These are phyloP conservation scores for Platismatia glauca DNA, from an alignment of 495 filamentous ascomycete genomes.

Conservation along the genomic window DNA sequence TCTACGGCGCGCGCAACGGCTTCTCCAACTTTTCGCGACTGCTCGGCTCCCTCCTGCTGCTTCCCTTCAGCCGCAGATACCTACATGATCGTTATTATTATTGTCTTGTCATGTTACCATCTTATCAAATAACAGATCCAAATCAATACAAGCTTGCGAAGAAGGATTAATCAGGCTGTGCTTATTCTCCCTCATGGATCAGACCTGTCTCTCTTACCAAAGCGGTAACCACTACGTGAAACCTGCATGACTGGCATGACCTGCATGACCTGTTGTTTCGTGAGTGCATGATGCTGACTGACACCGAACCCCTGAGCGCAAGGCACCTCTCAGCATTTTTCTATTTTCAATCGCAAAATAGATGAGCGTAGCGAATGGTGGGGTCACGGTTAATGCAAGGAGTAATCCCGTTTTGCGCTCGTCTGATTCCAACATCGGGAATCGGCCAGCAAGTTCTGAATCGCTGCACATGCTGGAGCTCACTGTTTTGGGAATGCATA, in stretches of 20 bases:
- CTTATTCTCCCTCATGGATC: not conserved
- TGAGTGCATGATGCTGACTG: not conserved
- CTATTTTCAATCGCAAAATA: no score
- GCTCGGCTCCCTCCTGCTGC: not conserved
- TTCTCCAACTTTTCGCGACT: not conserved
- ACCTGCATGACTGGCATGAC: not conserved
- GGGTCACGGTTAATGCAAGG: no score
- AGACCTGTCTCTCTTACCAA: not conserved
- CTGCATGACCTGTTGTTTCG: not conserved
- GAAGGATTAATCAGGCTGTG: not conserved
- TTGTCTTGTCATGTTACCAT: no score
- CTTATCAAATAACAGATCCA: not conserved
- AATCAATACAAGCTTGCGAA: not conserved
- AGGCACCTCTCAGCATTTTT: not conserved
- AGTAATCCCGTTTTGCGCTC: no score
- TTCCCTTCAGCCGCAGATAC: no score
- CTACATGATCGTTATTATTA: no score
- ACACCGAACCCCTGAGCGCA: not conserved
- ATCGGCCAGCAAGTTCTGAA: no score
- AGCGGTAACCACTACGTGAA: not conserved
- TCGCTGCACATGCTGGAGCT: no score
- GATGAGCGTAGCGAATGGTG: no score
- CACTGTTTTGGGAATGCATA: no score
- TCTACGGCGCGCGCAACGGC: not conserved
- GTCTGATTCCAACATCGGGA: no score